Percentiles rank a stretch among this genome's conserved stretches.
phyloP scores from a whole-genome alignment of 2,329 filamentous ascomycete species.

The Aspergillus thermomutatus region DNA sequence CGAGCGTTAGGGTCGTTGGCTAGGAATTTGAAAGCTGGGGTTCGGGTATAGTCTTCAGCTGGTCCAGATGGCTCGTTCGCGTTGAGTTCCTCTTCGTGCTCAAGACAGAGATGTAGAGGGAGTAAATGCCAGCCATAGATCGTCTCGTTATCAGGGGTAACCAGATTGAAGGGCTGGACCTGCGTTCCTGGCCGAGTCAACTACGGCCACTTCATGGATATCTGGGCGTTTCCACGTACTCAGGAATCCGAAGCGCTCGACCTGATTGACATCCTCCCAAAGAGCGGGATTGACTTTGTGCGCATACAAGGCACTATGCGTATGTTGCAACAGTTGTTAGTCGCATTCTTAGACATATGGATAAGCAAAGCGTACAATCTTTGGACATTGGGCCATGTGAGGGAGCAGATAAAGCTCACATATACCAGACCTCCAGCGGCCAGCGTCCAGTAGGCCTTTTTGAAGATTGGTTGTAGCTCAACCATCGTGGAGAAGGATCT shows the following conservation, averaged over 20 bases:
- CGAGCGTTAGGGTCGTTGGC: slow-evolving; percentile 48
- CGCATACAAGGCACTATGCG: slow-evolving; percentile 70
- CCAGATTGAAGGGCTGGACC: slow-evolving; percentile 78
- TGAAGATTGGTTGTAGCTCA: slow-evolving; percentile 45
- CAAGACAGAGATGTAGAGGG: slow-evolving; percentile 70
- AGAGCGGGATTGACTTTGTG: slow-evolving; percentile 72
- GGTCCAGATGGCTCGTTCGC: slow-evolving; percentile 53
- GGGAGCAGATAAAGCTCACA: slow-evolving; percentile 59
- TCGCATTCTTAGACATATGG: not conserved
- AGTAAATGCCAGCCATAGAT: slow-evolving; percentile 91
- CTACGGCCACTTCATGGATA: not conserved
- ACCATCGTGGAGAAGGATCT: slow-evolving; percentile 23
- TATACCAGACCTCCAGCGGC: slow-evolving; percentile 63
- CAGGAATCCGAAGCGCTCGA: slow-evolving; percentile 82
- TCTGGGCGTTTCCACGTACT: slow-evolving; percentile 50
- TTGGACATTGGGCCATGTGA: slow-evolving; percentile 70
- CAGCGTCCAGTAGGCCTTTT: slow-evolving; percentile 55
- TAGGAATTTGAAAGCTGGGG: slow-evolving; percentile 50
- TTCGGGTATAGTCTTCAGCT: slow-evolving; percentile 45
- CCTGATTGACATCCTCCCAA: slow-evolving; percentile 70
- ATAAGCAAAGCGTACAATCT: slow-evolving; percentile 61
- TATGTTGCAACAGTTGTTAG: not conserved
- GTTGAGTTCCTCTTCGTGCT: slow-evolving; percentile 64
- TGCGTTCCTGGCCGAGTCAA: slow-evolving; percentile 64
- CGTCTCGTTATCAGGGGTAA: slow-evolving; percentile 69